These are phyloP conservation scores for Amyloporia xantha DNA, from an alignment of 768 basidiomycete genomes.

Conservation along the genomic window DNA sequence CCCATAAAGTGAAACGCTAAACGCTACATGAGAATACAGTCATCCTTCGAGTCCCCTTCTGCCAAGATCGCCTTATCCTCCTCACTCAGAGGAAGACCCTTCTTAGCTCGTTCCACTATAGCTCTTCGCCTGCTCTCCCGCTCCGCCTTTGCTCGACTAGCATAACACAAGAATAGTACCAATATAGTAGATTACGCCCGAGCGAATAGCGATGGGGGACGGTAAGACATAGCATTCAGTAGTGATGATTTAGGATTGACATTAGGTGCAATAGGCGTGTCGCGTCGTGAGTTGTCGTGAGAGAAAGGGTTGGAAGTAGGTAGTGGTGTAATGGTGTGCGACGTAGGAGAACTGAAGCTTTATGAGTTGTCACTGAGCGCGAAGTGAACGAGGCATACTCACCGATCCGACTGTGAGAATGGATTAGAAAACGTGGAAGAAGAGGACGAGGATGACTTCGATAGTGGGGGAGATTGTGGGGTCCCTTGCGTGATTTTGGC, in stretches of 20 bases:
- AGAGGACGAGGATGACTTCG: slow-evolving; percentile 15
- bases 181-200: slow-evolving; percentile 42
- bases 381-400: slow-evolving; percentile 28
- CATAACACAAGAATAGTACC: slow-evolving; percentile 13
- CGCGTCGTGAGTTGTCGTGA: slow-evolving; percentile 25
- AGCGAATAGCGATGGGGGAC: slow-evolving; percentile 63
- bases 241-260: neutral
- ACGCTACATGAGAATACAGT: slow-evolving; percentile 38
- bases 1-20: neutral
- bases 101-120: slow-evolving; percentile 67
- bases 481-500: slow-evolving; percentile 37
- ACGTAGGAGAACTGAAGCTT: slow-evolving; percentile 43
- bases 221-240: slow-evolving; percentile 38
- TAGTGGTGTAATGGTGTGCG: no score
- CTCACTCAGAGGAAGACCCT: slow-evolving; percentile 64
- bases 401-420: slow-evolving; percentile 57
- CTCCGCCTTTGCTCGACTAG: slow-evolving; percentile 70
- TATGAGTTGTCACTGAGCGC: slow-evolving; percentile 44
- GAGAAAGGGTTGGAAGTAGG: slow-evolving; percentile 14
- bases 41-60: slow-evolving; percentile 38
- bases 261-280: slow-evolving; percentile 26
- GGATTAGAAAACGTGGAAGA: slow-evolving; percentile 25
- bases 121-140: slow-evolving; percentile 62
- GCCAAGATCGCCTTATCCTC: slow-evolving; percentile 59
- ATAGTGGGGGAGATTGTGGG: slow-evolving; percentile 8